Evolutionary conservation across 2,329 filamentous ascomycete genomes (phyloP).

Genomic region (Stachybotrys chartarum): DNA sequence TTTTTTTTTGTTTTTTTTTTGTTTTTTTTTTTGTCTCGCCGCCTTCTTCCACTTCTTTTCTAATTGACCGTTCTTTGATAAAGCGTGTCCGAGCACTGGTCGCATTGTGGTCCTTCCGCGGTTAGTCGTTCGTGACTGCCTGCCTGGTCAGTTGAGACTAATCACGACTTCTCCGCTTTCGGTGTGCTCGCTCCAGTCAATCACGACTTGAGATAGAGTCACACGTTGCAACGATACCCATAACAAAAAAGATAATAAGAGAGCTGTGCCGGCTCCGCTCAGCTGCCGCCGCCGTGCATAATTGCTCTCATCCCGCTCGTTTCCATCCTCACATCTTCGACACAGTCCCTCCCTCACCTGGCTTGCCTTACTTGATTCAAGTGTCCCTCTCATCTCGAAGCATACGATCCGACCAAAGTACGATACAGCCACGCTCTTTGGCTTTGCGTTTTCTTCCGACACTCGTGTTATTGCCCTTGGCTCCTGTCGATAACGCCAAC

Average conservation of each 20-base stretch:
- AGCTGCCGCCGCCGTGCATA: not conserved
- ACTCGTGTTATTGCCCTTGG: no score
- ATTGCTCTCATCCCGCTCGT: not conserved
- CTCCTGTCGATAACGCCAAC: no score
- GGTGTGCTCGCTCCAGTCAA: constrained; percentile 7
- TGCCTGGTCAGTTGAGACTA: not conserved
- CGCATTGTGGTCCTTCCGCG: not conserved
- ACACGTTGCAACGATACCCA: constrained; percentile 3
- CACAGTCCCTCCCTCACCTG: not conserved
- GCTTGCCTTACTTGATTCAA: not conserved
- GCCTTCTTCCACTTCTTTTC: not conserved
- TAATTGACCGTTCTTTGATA: not conserved
- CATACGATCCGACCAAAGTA: no score
- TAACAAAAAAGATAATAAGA: not conserved
- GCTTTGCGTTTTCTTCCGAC: not conserved
- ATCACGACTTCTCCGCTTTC: constrained; percentile 14
- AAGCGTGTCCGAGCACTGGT: not conserved
- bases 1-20: not conserved
- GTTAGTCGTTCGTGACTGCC: not conserved
- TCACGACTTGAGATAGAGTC: constrained; percentile 11
- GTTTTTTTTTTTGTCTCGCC: not conserved
- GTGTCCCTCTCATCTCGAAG: not conserved
- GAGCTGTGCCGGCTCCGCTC: constrained; percentile 1
- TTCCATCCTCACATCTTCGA: not conserved
- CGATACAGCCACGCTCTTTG: not conserved